Percentiles rank a stretch among this genome's conserved stretches.
These are phyloP conservation scores for Microsporum audouinii DNA, from an alignment of 2,329 filamentous ascomycete genomes.

Conservation along the genomic window DNA sequence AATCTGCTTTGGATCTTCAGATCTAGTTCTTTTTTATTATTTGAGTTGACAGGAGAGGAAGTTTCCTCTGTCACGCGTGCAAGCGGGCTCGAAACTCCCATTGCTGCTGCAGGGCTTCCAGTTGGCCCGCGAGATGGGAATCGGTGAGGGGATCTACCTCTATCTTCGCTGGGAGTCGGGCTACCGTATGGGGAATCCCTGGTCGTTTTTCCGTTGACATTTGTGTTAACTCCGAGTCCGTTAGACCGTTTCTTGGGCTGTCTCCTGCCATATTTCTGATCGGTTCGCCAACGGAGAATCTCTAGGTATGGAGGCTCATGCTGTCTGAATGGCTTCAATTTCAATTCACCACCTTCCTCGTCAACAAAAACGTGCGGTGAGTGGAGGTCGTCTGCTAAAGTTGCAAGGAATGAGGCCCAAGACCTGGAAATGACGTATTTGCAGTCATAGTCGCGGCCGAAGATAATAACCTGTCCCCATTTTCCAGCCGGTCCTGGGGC, in stretches of 20 bases:
- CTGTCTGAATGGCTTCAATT: slow-evolving; percentile 81
- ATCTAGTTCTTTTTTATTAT: slow-evolving; percentile 26
- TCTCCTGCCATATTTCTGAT: slow-evolving; percentile 77
- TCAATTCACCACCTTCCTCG: slow-evolving; percentile 82
- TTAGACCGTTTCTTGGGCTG: slow-evolving; percentile 39
- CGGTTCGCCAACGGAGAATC: slow-evolving; percentile 86
- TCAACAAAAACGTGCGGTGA: slow-evolving; percentile 87
- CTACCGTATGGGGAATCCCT: slow-evolving; percentile 45
- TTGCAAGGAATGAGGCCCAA: slow-evolving; percentile 77
- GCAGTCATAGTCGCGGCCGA: slow-evolving; percentile 94
- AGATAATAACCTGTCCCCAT: slow-evolving; percentile 95
- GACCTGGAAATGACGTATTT: slow-evolving; percentile 94
- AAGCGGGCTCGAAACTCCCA: slow-evolving; percentile 36
- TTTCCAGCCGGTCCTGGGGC: slow-evolving; percentile 78
- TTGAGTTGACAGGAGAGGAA: slow-evolving; percentile 26
- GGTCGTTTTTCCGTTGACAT: slow-evolving; percentile 35
- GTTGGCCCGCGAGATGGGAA: slow-evolving; percentile 34
- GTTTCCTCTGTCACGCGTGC: slow-evolving; percentile 38
- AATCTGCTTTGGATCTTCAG: slow-evolving; percentile 16
- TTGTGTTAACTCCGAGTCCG: slow-evolving; percentile 44
- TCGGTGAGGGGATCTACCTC: slow-evolving; percentile 39
- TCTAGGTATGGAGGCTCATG: slow-evolving; percentile 87
- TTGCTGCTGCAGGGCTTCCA: slow-evolving; percentile 35
- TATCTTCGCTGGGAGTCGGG: slow-evolving; percentile 34
- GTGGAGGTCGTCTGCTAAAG: slow-evolving; percentile 78